Evolutionary conservation across 805 yeast species (phyloP), one percentile per base, ranked within the genome.

Genomic region (Isabelozyma heimii): DNA sequence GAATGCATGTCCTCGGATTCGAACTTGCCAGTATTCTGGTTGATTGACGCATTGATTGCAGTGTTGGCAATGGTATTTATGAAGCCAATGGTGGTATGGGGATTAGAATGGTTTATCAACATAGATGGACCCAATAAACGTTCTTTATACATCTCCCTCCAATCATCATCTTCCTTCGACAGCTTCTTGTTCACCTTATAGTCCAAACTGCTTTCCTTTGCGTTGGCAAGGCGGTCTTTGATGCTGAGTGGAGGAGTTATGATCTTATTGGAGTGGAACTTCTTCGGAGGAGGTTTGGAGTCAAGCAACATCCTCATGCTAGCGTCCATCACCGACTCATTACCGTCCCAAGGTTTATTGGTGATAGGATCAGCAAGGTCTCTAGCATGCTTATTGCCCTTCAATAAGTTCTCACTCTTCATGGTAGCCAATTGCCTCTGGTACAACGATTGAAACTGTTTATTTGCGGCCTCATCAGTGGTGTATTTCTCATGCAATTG

Each of bases 41-140:
- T 88, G 17, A 73, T 69, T 6, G 56, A 58, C 15, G 89, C 91
- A 57, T 84, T 89, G 26, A 91, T 89, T 44, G 82, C 72, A 37
- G 84, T 82, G 56, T 87, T 89, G 0, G 97, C 97, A 45, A 89
- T 56, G 0, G 90, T 79, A 42, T 76, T 79, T 26, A 87, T 80
- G 49, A 81, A 62, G 30, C 80, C 84, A 43, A 80, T 67, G 5
- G 80, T 66, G 0, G 77, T 60, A 0, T 74, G 59, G 27, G 79
- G 70, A 3, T 75, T 65, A 20, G 75, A 67, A 8, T 73, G 63
- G 26, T 73, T 64, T n/a, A 65, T 44, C 12, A 82, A 65, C 67
- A 76, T 72, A 12, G 79, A 65, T 0, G 87, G 86, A 0, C 87
- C 86, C 8, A 81, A 60, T 24, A 88, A 73, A 47, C 83, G 68